These are phyloP conservation scores for Metschnikowia lachancei DNA, from an alignment of 805 yeast genomes.

Conservation along the genomic window DNA sequence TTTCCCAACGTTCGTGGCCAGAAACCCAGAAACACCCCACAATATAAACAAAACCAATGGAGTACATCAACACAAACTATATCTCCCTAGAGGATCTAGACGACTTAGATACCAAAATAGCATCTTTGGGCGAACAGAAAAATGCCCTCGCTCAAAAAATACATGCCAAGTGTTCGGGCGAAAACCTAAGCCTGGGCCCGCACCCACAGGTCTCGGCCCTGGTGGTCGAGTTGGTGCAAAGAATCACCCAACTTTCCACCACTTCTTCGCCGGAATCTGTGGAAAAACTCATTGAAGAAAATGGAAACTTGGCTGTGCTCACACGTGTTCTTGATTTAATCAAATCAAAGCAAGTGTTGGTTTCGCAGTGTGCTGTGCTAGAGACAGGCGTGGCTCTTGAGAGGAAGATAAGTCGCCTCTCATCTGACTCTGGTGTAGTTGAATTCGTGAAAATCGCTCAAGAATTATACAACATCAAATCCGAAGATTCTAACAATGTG, in stretches of 20 bases:
- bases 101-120: conserved; percentile 5
- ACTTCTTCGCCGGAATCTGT: not conserved
- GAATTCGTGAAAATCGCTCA: conserved; percentile 15
- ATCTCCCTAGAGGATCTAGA: conserved; percentile 35
- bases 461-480: conserved; percentile 3
- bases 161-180: conserved; percentile 3
- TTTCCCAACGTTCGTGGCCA: not conserved
- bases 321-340: conserved; percentile 3
- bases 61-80: conserved; percentile 35
- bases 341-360: not conserved
- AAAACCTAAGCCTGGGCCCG: not conserved
- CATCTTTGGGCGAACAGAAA: conserved; percentile 1
- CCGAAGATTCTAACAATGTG: not conserved
- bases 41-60: conserved; percentile 17
- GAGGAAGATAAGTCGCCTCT: conserved; percentile 3
- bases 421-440: not conserved
- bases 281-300: conserved; percentile 1
- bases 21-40: not conserved
- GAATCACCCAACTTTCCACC: not conserved
- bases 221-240: not conserved
- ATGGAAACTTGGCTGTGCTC: conserved; percentile 9
- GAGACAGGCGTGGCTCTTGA: conserved; percentile 8
- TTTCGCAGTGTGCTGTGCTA: conserved; percentile 1
- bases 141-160: conserved; percentile 2
- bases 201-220: conserved; percentile 1